Evolutionary conservation across 2,329 filamentous ascomycete species (phyloP), one percentile per base, ranked within the genome.

Genomic region (Fusarium staphyleae): DNA sequence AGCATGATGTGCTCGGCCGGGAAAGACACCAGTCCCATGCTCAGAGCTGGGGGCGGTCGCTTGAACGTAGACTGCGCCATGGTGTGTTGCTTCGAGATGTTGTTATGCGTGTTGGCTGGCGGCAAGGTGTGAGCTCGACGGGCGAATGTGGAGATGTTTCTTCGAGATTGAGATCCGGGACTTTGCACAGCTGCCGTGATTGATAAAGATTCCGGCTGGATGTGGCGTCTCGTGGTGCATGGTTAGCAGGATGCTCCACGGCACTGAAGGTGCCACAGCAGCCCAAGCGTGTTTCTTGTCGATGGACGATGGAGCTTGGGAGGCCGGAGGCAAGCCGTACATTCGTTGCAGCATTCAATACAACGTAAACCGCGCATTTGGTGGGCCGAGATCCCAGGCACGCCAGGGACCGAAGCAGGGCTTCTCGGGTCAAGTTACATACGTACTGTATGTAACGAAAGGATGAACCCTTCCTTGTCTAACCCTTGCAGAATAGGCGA

Each of bases 1-100:
- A 66, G 59, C 64, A 68, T 64, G 9, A 68, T 33, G 26, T 68
- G 64, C 6, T 49, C 32, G 22, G 42, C 55, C 19, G 65, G 65
- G 33, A 68, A 68, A 2, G 66, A 68, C 12, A 66, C 50, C 9
- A 65, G 33, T 10, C 59, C 64, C 37, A 62, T 66, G 14, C 22
- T 55, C 24, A 63, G 62, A 8, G 48, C 19, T 19, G 64, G 64
- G 28, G 52, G 59, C 19, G 56, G 62, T 16, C 44, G 57, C 19
- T 52, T 60, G 49, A 66, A 66, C 9, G 41, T 36, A 41, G 48
- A 57, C 28, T 55, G 48, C 10, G 52, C 42, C 63, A 65, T 66
- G 9, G 34, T 48, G 24, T 11, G 16, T 24, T n/a, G 24, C 13
- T 14, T 13, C n/a, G 19, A n/a, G 13, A 29, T 32, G 39, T 2